Conservation (phyloP, 2,329 filamentous ascomycete species). For the Talaromyces sp. region DNA sequence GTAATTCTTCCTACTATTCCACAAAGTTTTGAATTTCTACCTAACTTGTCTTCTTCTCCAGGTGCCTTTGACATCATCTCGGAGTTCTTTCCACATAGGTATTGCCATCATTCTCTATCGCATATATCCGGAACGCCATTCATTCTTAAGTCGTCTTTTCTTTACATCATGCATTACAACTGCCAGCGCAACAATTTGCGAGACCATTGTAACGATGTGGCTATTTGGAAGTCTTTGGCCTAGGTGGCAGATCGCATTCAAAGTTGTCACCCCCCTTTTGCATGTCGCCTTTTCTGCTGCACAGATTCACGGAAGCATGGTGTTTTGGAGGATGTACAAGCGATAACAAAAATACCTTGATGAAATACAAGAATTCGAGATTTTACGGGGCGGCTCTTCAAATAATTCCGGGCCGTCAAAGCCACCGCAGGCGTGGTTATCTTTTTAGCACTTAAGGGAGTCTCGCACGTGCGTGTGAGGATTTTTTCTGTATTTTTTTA, state of each 20-base stretch:
- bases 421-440: not conserved
- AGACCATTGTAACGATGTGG: constrained; percentile 50
- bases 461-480: too few species aligned
- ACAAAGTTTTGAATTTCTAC: not conserved
- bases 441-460: not conserved
- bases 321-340: constrained; percentile 46
- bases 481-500: too few species aligned
- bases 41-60: constrained; percentile 16
- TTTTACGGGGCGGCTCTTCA: not conserved
- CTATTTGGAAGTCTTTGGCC: constrained; percentile 49
- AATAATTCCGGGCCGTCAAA: not conserved
- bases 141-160: constrained; percentile 45
- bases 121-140: constrained; percentile 41
- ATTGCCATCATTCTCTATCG: constrained; percentile 52
- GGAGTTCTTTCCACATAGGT: constrained; percentile 52
- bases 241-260: constrained; percentile 48
- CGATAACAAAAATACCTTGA: constrained; percentile 16
- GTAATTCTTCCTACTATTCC: constrained; percentile 29
- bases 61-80: constrained; percentile 52
- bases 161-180: constrained; percentile 41
- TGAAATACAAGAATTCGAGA: not conserved
- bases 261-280: constrained; percentile 47
- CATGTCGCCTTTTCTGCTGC: constrained; percentile 47
- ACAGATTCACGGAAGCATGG: constrained; percentile 47
- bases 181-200: constrained; percentile 41